Percentiles rank a stretch among this genome's conserved stretches.
Conservation (phyloP, 2,329 filamentous ascomycete species). For the Alternaria triticimaculans region DNA sequence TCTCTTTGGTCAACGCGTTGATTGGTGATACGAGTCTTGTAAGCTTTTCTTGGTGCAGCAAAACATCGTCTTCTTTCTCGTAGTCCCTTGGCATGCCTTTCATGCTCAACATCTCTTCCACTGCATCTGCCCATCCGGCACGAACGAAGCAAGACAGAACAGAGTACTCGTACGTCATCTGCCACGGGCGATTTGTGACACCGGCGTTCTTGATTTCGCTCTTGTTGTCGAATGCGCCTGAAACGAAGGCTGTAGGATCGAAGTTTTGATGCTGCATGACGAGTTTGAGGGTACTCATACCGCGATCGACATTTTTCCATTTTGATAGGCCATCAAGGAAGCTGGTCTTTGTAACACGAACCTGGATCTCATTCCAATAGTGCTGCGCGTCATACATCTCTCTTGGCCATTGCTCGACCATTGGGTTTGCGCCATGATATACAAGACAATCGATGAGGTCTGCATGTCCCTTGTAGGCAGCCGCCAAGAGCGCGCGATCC, state of each 20-base stretch:
- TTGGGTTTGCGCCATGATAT: constrained; percentile 23
- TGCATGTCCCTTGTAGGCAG: constrained; percentile 24
- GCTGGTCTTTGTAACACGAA: constrained; percentile 24
- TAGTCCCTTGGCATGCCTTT: constrained; percentile 17
- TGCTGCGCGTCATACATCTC: constrained; percentile 26
- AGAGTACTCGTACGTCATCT: constrained; percentile 25
- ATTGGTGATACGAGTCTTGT: constrained; percentile 21
- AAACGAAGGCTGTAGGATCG: constrained; percentile 16
- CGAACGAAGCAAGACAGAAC: constrained; percentile 21
- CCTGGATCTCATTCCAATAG: constrained; percentile 22
- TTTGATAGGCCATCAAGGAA: constrained; percentile 24
- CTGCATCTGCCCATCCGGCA: constrained; percentile 27
- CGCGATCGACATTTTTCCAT: constrained; percentile 23
- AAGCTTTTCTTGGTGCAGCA: constrained; percentile 25
- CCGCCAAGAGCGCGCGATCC: constrained; percentile 20
- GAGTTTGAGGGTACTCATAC: constrained; percentile 19
- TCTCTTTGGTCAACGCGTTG: constrained; percentile 27
- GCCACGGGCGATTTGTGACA: constrained; percentile 22
- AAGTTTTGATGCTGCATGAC: constrained; percentile 24
- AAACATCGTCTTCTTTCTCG: constrained; percentile 24
- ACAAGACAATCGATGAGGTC: constrained; percentile 22
- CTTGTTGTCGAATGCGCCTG: constrained; percentile 25
- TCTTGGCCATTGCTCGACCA: constrained; percentile 27
- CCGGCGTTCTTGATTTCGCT: constrained; percentile 22
- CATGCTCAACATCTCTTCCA: constrained; percentile 23